Percentiles rank a stretch among this genome's conserved stretches.
Evolutionary conservation across 495 filamentous ascomycete species (phyloP).

Genomic region (Podospora bellae-mahoneyi): DNA sequence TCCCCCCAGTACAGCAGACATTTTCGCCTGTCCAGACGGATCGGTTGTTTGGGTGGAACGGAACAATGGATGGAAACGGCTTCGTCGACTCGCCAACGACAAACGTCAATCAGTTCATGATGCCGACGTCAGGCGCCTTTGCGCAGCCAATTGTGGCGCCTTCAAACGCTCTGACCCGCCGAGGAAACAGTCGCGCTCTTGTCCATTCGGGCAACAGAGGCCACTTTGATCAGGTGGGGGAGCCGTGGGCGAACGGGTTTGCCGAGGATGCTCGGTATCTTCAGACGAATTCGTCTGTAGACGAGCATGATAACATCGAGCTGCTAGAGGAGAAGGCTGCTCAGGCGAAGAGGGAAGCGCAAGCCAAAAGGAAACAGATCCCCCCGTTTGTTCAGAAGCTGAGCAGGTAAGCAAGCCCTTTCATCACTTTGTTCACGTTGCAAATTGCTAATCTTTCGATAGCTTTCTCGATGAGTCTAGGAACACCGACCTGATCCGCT

Average conservation of each 20-base stretch:
- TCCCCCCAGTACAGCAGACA: slow-evolving; percentile 46
- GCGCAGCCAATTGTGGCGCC: slow-evolving; percentile 34
- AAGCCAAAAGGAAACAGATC: slow-evolving; percentile 86
- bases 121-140: slow-evolving; percentile 46
- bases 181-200: slow-evolving; percentile 62
- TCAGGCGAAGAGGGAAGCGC: slow-evolving; percentile 75
- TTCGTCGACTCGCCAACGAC: slow-evolving; percentile 36
- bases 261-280: slow-evolving; percentile 45
- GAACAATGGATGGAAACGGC: slow-evolving; percentile 24
- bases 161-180: slow-evolving; percentile 65
- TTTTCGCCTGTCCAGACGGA: slow-evolving; percentile 39
- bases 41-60: slow-evolving; percentile 42
- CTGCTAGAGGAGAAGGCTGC: slow-evolving; percentile 71
- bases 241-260: slow-evolving; percentile 46
- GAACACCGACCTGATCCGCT: slow-evolving; percentile 92
- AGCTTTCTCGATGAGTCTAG: slow-evolving; percentile 92
- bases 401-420: slow-evolving; percentile 65
- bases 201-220: slow-evolving; percentile 39
- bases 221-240: slow-evolving; percentile 43
- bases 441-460: slow-evolving; percentile 11
- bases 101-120: slow-evolving; percentile 42
- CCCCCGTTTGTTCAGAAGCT: slow-evolving; percentile 98
- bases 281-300: slow-evolving; percentile 39
- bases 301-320: slow-evolving; percentile 67
- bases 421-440: not conserved